Evolutionary conservation across 345 rosid species (phyloP).

Genomic region (Physaria fendleri): DNA sequence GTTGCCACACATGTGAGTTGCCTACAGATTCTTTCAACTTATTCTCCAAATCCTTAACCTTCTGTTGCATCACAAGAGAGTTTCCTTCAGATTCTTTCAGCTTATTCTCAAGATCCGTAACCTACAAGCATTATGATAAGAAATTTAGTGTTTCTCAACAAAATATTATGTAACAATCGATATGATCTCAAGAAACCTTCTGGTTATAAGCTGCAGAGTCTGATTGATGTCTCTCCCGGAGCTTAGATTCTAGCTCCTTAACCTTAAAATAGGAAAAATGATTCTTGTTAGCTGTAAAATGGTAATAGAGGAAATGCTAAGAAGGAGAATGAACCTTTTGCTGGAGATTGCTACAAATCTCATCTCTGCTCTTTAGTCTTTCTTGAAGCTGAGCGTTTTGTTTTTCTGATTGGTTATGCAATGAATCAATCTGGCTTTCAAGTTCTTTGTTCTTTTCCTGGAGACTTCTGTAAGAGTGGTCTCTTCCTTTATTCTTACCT

Average conservation of each 20-base stretch:
- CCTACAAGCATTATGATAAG: conserved; percentile 31
- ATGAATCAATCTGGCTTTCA: conserved; percentile 59
- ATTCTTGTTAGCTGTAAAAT: conserved; percentile 17
- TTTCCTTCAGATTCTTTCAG: conserved; percentile 54
- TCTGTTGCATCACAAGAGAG: conserved; percentile 44
- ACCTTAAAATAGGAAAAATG: conserved; percentile 31
- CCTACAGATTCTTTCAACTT: conserved; percentile 60
- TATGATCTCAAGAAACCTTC: conserved; percentile 42
- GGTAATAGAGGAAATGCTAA: neutral
- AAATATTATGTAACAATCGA: neutral
- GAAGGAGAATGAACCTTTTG: conserved; percentile 47
- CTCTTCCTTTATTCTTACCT: conserved; percentile 60
- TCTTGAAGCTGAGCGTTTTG: conserved; percentile 58
- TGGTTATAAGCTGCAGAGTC: conserved; percentile 44
- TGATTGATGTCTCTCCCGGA: conserved; percentile 54
- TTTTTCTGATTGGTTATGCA: conserved; percentile 53
- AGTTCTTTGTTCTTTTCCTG: conserved; percentile 83
- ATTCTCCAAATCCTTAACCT: conserved; percentile 60
- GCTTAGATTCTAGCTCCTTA: conserved; percentile 65
- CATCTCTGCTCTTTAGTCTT: conserved; percentile 64
- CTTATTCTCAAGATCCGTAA: conserved; percentile 64
- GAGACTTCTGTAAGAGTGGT: conserved; percentile 46
- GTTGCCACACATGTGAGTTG: conserved; percentile 41
- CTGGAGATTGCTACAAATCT: conserved; percentile 52
- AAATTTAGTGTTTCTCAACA: neutral